Percentiles rank a stretch among this genome's conserved stretches.
phyloP scores from a whole-genome alignment of 768 basidiomycete genomes.

The Tephrocybe sp. region DNA sequence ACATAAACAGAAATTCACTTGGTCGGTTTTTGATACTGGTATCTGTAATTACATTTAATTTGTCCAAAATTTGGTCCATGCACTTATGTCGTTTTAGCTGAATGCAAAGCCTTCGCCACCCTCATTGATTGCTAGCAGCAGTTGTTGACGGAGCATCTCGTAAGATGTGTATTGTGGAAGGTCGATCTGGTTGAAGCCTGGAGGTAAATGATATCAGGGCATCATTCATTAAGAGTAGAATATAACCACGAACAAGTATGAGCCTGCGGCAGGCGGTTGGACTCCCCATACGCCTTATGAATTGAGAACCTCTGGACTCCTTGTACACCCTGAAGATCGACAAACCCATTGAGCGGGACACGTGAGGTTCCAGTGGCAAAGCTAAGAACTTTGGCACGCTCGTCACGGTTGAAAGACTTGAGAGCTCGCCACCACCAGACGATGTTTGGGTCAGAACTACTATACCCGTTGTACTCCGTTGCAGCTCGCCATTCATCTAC shows the following conservation, averaged over 20 bases:
- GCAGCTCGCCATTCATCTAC: slow-evolving; percentile 96
- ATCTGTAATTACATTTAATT: slow-evolving; percentile 13
- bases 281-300: slow-evolving; percentile 86
- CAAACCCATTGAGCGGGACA: slow-evolving; percentile 92
- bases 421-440: slow-evolving; percentile 99
- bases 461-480: slow-evolving; percentile 88
- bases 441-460: slow-evolving; percentile 89
- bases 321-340: slow-evolving; percentile 92
- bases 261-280: slow-evolving; percentile 82
- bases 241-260: slow-evolving; percentile 71
- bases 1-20: slow-evolving; percentile 9
- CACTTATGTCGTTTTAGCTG: slow-evolving; percentile 38
- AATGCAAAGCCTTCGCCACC: slow-evolving; percentile 96
- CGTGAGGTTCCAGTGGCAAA: slow-evolving; percentile 93
- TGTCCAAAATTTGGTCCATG: neutral
- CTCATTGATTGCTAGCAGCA: slow-evolving; percentile 91
- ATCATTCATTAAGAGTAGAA: slow-evolving; percentile 9
- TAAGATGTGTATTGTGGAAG: slow-evolving; percentile 94
- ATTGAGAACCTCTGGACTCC: slow-evolving; percentile 95
- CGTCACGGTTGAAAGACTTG: slow-evolving; percentile 95
- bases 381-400: slow-evolving; percentile 93
- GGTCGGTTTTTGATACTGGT: slow-evolving; percentile 7
- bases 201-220: slow-evolving; percentile 7
- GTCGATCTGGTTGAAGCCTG: slow-evolving; percentile 94
- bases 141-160: slow-evolving; percentile 90